These are phyloP conservation scores for Rhizophora mangle DNA, from an alignment of 345 rosid genomes.

Conservation along the genomic window DNA sequence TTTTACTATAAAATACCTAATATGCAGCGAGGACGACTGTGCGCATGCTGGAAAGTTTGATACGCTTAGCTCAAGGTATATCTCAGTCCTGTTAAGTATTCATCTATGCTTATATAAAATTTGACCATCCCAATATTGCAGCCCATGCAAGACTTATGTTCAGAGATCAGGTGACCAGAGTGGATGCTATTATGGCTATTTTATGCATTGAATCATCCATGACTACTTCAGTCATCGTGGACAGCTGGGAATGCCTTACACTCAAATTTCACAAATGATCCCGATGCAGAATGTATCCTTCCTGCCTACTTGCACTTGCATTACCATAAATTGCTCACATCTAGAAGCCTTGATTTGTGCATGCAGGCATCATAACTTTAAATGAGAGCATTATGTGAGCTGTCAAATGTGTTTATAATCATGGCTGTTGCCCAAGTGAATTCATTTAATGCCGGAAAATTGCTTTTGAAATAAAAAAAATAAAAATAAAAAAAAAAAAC, in stretches of 20 bases:
- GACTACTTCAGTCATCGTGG: constrained; percentile 92
- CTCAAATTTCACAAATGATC: constrained; percentile 80
- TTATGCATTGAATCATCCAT: constrained; percentile 91
- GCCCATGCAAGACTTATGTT: constrained; percentile 98
- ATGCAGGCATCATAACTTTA: constrained; percentile 1
- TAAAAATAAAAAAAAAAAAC: not conserved
- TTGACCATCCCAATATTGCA: constrained; percentile 28
- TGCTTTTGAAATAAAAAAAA: not conserved
- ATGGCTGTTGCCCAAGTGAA: not conserved
- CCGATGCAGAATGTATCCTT: constrained; percentile 94
- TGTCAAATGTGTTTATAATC: not conserved
- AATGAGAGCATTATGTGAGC: not conserved
- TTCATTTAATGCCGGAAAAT: not conserved
- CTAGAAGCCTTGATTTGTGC: constrained; percentile 1
- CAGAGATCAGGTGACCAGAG: constrained; percentile 75
- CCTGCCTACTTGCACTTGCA: not conserved
- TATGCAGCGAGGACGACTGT: constrained; percentile 89
- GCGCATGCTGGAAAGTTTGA: constrained; percentile 95
- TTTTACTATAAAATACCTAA: constrained; percentile 12
- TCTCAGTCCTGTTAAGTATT: constrained; percentile 4
- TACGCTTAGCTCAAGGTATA: constrained; percentile 92
- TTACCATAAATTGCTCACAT: constrained; percentile 1
- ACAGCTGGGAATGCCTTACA: constrained; percentile 87
- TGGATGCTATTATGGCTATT: constrained; percentile 90
- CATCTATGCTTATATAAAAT: not conserved